Percentiles rank a stretch among this genome's conserved stretches.
phyloP scores from a whole-genome alignment of 352 stramenopile genomes.

The Globisporangium ultimum region DNA sequence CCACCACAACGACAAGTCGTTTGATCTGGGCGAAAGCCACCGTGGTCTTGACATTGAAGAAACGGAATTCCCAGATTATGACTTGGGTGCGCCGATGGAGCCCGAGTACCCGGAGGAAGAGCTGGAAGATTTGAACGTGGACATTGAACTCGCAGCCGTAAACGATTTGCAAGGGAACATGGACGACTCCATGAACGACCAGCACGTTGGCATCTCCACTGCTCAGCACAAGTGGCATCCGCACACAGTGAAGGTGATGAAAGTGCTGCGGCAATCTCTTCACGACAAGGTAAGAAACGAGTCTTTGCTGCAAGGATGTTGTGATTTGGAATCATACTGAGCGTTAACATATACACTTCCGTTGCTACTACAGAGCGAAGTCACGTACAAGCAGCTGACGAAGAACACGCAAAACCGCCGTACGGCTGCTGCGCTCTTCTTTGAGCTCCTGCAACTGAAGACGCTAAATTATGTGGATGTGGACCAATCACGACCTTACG shows the following conservation, averaged over 20 bases:
- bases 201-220: constrained; percentile 34
- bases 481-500: constrained; percentile 90
- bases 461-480: constrained; percentile 97
- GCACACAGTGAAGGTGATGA: constrained; percentile 96
- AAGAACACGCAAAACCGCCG: constrained; percentile 78
- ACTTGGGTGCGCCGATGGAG: constrained; percentile 49
- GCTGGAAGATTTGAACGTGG: constrained; percentile 67
- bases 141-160: constrained; percentile 77
- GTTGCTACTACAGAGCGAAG: constrained; percentile 32
- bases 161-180: constrained; percentile 75
- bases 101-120: constrained; percentile 32
- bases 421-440: constrained; percentile 94
- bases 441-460: constrained; percentile 97
- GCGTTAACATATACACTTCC: no score
- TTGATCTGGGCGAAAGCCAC: constrained; percentile 30
- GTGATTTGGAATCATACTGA: no score
- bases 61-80: constrained; percentile 48
- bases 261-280: constrained; percentile 75
- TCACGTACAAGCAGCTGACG: constrained; percentile 86
- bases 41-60: constrained; percentile 27
- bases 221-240: constrained; percentile 96
- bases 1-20: constrained; percentile 34
- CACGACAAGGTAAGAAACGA: constrained; percentile 47
- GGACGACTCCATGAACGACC: constrained; percentile 29
- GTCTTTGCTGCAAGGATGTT: not conserved